Conservation (phyloP, 1,139 yeast genomes). For the Trichomonascaceae sp. region DNA sequence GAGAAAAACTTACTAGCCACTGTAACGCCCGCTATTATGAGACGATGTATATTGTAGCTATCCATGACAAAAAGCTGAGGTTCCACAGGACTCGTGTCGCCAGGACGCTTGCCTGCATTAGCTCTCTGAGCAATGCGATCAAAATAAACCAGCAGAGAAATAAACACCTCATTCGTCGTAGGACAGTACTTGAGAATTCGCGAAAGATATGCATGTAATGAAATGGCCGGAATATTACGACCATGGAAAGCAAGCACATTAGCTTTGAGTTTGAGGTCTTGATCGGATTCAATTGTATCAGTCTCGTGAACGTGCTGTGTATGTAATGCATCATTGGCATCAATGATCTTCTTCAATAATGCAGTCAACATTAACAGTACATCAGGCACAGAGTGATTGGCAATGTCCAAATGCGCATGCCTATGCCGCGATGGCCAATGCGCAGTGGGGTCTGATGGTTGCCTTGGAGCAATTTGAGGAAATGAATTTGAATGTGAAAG, state of each 20-base stretch:
- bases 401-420: constrained; percentile 62
- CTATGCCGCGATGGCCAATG: constrained; percentile 3
- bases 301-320: constrained; percentile 50
- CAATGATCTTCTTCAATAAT: constrained; percentile 75
- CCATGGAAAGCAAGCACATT: constrained; percentile 92
- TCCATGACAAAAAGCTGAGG: constrained; percentile 84
- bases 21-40: constrained; percentile 93
- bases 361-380: constrained; percentile 80
- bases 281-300: constrained; percentile 3
- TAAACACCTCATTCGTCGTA: constrained; percentile 91
- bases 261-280: constrained; percentile 32
- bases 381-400: constrained; percentile 76
- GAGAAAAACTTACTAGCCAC: constrained; percentile 93
- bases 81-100: constrained; percentile 5
- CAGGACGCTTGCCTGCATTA: constrained; percentile 39
- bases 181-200: constrained; percentile 96
- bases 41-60: constrained; percentile 87
- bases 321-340: constrained; percentile 82
- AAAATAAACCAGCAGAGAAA: constrained; percentile 83
- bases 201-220: constrained; percentile 79
- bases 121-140: constrained; percentile 92
- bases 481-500: constrained; percentile 5
- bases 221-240: constrained; percentile 88
- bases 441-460: background rate
- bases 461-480: constrained; percentile 4